Evolutionary conservation across 1,284 basidiomycete genomes (phyloP).

Genomic region (Sporisorium exsertum): DNA sequence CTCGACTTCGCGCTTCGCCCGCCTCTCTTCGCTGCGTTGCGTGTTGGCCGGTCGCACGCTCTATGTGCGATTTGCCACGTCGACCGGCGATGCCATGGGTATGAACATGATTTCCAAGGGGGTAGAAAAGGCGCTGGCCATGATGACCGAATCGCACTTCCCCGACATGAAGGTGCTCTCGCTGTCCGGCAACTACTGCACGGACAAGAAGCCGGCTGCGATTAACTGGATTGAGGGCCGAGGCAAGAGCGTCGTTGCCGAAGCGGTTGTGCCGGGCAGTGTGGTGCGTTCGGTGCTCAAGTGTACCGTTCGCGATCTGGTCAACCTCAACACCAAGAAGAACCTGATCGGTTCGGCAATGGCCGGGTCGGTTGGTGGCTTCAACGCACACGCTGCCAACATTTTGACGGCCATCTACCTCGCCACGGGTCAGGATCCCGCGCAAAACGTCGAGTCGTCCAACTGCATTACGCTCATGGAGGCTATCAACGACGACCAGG

Average conservation of each 20-base stretch:
- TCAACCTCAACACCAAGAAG: conserved; percentile 96
- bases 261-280: conserved; percentile 89
- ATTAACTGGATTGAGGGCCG: conserved; percentile 99
- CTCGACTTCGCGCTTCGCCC: conserved; percentile 75
- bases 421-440: conserved; percentile 97
- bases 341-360: conserved; percentile 97
- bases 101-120: conserved; percentile 90
- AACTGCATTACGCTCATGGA: conserved; percentile 99
- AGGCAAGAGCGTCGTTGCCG: conserved; percentile 96
- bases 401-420: conserved; percentile 94
- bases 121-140: conserved; percentile 86
- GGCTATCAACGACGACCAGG: conserved; percentile 87
- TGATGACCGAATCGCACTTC: conserved; percentile 80
- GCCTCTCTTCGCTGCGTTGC: conserved; percentile 64
- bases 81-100: conserved; percentile 99
- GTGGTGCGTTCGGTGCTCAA: conserved; percentile 91
- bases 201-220: conserved; percentile 99
- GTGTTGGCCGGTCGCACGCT: conserved; percentile 75
- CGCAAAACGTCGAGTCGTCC: conserved; percentile 98
- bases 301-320: conserved; percentile 90
- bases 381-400: conserved; percentile 98
- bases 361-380: conserved; percentile 96
- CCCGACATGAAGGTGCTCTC: conserved; percentile 94
- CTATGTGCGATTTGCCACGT: conserved; percentile 92
- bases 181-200: conserved; percentile 97